Conservation (phyloP, 345 rosid genomes). For the Populus davidiana region DNA sequence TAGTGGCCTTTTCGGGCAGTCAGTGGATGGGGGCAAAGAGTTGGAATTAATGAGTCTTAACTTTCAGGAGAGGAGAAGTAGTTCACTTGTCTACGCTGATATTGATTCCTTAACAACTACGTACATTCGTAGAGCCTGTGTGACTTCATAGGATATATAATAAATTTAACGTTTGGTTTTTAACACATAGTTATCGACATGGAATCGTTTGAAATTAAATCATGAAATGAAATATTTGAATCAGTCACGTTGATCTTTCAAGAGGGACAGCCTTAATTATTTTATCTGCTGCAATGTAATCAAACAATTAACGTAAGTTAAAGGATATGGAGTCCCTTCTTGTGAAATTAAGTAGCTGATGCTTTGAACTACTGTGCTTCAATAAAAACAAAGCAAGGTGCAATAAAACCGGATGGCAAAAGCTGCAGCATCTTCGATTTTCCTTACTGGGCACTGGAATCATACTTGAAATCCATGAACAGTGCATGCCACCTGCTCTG, state of each 20-base stretch:
- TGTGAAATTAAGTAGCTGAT: not conserved
- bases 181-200: not conserved
- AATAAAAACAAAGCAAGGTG: too few relatives aligned
- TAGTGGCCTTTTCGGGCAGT: constrained; percentile 10
- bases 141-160: not conserved
- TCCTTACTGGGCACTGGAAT: too few relatives aligned
- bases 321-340: too few relatives aligned
- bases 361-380: not conserved
- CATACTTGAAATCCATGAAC: not conserved
- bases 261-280: not conserved
- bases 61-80: not conserved
- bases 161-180: not conserved
- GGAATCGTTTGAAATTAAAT: not conserved
- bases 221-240: not conserved
- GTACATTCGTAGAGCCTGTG: not conserved
- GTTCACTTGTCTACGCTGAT: not conserved
- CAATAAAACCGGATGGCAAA: too few relatives aligned
- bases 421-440: too few relatives aligned
- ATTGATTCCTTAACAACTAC: not conserved
- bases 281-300: not conserved
- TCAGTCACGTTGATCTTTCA: not conserved
- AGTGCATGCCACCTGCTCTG: not conserved
- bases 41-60: not conserved
- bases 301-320: too few relatives aligned
- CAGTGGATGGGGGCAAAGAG: not conserved